Conservation (phyloP, 2,329 filamentous ascomycete genomes). For the Rutstroemia sp. region DNA sequence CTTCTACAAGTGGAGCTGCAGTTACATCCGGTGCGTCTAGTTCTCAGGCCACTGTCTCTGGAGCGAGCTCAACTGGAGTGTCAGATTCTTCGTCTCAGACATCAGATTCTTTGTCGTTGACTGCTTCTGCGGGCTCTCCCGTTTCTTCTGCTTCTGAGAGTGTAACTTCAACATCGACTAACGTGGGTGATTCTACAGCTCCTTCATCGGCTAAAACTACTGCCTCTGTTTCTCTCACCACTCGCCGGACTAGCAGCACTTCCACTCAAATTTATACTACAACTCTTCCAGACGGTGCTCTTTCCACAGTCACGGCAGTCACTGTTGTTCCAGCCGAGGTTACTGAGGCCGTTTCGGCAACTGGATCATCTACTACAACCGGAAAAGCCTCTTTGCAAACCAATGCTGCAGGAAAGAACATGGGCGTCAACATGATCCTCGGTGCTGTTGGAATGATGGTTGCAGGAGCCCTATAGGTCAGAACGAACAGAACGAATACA, state of each 20-base stretch:
- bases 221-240: background rate
- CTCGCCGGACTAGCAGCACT: background rate
- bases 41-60: constrained; percentile 12
- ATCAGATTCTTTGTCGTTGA: constrained; percentile 12
- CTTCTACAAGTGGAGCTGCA: constrained; percentile 8
- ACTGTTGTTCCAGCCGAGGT: constrained; percentile 23
- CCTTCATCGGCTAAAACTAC: constrained; percentile 9
- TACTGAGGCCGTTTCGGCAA: constrained; percentile 11
- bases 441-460: constrained; percentile 19
- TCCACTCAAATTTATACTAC: constrained; percentile 20
- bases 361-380: constrained; percentile 9
- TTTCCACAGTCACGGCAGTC: constrained; percentile 20
- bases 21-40: background rate
- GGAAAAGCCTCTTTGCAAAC: constrained; percentile 22
- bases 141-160: constrained; percentile 6
- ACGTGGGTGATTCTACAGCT: constrained; percentile 7
- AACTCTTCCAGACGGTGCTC: constrained; percentile 20
- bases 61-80: constrained; percentile 7
- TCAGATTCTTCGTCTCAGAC: constrained; percentile 16
- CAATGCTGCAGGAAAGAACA: constrained; percentile 12
- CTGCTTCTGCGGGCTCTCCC: constrained; percentile 11
- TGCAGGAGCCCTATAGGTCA: constrained; percentile 16
- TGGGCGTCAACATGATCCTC: constrained; percentile 17
- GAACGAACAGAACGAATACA: background rate
- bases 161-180: constrained; percentile 12